Percentiles rank a stretch among this genome's conserved stretches.
Conservation (phyloP, 2,329 filamentous ascomycete species). For the Colletotrichum paranaense region DNA sequence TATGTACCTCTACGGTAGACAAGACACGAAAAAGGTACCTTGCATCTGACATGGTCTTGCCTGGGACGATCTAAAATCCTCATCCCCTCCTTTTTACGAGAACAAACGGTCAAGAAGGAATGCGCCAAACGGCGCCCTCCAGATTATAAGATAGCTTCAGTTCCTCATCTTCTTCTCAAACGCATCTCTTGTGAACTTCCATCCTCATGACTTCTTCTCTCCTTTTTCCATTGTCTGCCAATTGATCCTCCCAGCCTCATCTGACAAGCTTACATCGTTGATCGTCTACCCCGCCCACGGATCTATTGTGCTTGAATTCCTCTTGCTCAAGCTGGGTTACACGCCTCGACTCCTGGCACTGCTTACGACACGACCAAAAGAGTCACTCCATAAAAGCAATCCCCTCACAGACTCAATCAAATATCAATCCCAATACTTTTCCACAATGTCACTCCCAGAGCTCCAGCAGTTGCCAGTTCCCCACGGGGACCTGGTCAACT, state of each 20-base stretch:
- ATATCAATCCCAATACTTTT: background rate
- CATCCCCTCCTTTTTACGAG: background rate
- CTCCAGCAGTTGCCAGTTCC: constrained; percentile 60
- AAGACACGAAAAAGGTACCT: background rate
- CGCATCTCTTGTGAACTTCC: background rate
- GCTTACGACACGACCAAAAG: background rate
- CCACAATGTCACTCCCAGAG: constrained; percentile 48
- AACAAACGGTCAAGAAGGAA: constrained; percentile 3
- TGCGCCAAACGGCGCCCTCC: background rate
- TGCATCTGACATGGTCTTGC: background rate
- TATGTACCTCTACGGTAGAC: background rate
- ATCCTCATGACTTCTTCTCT: background rate
- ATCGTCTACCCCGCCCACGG: background rate
- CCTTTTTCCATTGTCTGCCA: background rate
- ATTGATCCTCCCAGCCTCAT: background rate
- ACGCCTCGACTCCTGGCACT: background rate
- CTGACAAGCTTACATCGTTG: background rate
- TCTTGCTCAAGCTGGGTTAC: background rate
- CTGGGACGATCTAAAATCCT: background rate
- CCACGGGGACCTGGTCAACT: constrained; percentile 57
- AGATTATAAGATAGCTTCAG: constrained; percentile 30
- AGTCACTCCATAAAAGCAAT: no score
- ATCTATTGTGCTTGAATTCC: background rate
- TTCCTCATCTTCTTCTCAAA: background rate
- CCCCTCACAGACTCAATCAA: background rate